Conservation (phyloP, 2,329 filamentous ascomycete genomes). For the Juglanconis oblonga region DNA sequence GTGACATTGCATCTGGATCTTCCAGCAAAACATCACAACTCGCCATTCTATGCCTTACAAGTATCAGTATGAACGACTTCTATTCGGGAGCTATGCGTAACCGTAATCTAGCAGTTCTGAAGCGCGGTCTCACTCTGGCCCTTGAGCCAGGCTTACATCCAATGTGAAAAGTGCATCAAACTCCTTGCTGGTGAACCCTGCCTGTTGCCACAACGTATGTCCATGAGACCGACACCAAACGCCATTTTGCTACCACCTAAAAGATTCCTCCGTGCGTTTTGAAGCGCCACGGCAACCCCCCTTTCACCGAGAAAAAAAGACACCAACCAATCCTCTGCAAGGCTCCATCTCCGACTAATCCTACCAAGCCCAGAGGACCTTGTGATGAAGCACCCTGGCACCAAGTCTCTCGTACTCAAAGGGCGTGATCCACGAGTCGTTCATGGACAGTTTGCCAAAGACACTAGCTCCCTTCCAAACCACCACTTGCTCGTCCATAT, state of each 20-base stretch:
- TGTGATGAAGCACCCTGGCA: slow-evolving; percentile 77
- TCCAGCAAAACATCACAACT: background rate
- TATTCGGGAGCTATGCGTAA: background rate
- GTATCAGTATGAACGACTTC: background rate
- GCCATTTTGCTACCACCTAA: background rate
- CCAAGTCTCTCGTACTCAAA: slow-evolving; percentile 87
- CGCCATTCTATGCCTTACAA: background rate
- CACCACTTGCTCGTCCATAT: slow-evolving; percentile 96
- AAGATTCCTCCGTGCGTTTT: background rate
- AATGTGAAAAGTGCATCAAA: background rate
- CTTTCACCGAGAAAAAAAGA: background rate
- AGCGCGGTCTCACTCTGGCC: background rate
- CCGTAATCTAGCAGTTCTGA: background rate
- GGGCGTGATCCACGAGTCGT: slow-evolving; percentile 91
- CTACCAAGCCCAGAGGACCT: slow-evolving; percentile 64
- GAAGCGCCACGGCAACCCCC: background rate
- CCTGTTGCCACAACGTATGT: background rate
- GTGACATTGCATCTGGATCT: background rate
- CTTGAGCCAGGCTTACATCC: background rate
- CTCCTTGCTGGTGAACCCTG: background rate
- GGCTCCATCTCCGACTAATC: background rate
- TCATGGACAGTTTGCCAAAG: slow-evolving; percentile 86
- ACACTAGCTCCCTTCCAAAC: slow-evolving; percentile 97
- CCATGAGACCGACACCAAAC: background rate
- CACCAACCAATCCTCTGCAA: background rate